Base-by-base conservation (phyloP, 139 green algal species). In the Tetradesmus obliquus region DNA sequence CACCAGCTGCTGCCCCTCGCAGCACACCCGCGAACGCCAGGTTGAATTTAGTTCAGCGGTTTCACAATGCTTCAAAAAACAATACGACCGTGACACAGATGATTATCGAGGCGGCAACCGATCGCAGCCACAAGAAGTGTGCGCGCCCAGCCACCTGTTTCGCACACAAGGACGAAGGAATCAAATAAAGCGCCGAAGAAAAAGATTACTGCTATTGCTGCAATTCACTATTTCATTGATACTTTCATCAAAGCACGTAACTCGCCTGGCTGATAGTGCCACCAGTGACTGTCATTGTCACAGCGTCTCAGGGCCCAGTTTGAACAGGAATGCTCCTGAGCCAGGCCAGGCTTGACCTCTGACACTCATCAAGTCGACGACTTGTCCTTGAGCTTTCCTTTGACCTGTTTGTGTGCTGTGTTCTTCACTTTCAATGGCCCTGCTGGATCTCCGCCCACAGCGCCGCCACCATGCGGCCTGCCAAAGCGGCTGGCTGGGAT, bases 401-500 rank as follows among this genome's bases (percentile, higher is more conserved):
- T 82, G 74, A 1, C 74, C 7, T 51, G 7, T n/a, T 82, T 82
- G 74, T 82, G 74, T 1, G 22, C 7, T 51, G 7, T n/a, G 53
- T 82, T 22, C 51, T 58, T 85, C 2, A 12, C 13, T 32, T 57
- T 24, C 2, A 19, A 51, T 10, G 80, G 80, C 6, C 80, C 54
- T 22, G 82, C 82, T 60, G 86, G 69, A 22, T 90, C 86, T 19
- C 86, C 86, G 15, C 86, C 86, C 5, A 90, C 71, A 6, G 32
- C 24, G 15, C 71, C 20, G 19, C 86, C 76, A 45, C 55, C 76
- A 19, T 94, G 89, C 15, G 91, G 91, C 24, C 93, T 72, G 8
- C 84, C 92, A 13, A 91, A 90, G 12, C 90, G 82, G 4, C 93
- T 88, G 1, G 85, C 71, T 15, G 92, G 90, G 10, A 97, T 94